These are phyloP conservation scores for Mortierella sp. DNA, from an alignment of 371 early-diverging fungal genomes.

Conservation along the genomic window DNA sequence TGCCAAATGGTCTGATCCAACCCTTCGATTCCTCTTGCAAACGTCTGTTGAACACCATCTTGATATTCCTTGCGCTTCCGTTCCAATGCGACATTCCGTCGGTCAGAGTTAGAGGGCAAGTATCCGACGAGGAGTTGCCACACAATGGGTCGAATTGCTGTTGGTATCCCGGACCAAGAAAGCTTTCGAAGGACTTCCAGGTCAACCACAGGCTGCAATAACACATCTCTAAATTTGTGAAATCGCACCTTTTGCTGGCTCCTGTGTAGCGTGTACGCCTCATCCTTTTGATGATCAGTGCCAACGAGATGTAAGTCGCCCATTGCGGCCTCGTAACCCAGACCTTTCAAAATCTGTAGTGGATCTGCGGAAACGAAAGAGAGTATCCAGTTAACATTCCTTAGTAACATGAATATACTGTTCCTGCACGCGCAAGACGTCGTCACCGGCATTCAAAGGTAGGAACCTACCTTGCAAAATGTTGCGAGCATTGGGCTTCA, in stretches of 20 bases:
- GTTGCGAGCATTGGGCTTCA: constrained; percentile 36
- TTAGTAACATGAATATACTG: too few species aligned
- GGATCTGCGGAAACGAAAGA: constrained; percentile 25
- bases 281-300: constrained; percentile 43
- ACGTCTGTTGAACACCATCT: constrained; percentile 83
- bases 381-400: neutral
- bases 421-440: too few species aligned
- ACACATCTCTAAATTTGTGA: constrained; percentile 75
- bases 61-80: constrained; percentile 92
- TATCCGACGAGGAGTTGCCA: constrained; percentile 96
- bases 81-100: constrained; percentile 81
- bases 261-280: constrained; percentile 35
- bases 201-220: constrained; percentile 81
- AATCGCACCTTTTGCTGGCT: constrained; percentile 49
- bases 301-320: constrained; percentile 50
- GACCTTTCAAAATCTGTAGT: constrained; percentile 33
- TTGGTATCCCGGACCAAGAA: constrained; percentile 94
- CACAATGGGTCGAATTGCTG: constrained; percentile 82
- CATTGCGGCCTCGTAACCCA: constrained; percentile 50
- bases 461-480: constrained; percentile 40
- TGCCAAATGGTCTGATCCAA: constrained; percentile 91
- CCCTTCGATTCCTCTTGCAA: constrained; percentile 79
- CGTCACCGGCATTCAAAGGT: neutral
- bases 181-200: constrained; percentile 81
- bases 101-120: constrained; percentile 85